Conservation (phyloP, 106 monocot genomes). For the Iris macrosiphon region DNA sequence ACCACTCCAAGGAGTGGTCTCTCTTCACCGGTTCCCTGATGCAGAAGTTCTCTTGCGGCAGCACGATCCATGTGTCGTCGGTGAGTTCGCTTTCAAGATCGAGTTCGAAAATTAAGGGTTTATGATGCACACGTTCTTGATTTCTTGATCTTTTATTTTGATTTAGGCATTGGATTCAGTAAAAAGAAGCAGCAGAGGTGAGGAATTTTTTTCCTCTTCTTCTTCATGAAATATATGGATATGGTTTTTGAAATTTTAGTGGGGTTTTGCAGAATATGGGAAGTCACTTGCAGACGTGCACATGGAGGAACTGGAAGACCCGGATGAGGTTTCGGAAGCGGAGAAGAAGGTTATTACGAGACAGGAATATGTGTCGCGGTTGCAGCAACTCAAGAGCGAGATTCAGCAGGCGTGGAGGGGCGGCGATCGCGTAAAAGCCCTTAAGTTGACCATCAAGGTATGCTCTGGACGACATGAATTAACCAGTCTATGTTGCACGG, state of each 20-base stretch:
- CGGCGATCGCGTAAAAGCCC: constrained; percentile 24
- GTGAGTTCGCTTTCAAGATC: constrained; percentile 16
- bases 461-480: no score
- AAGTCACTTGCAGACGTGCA: constrained; percentile 20
- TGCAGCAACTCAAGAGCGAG: constrained; percentile 31
- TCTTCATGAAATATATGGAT: not conserved
- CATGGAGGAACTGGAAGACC: constrained; percentile 30
- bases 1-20: constrained; percentile 26
- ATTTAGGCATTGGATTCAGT: constrained; percentile 19
- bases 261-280: constrained; percentile 14
- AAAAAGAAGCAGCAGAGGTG: constrained; percentile 15
- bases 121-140: not conserved
- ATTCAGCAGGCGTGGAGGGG: constrained; percentile 26
- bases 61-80: constrained; percentile 14
- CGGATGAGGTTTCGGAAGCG: constrained; percentile 13
- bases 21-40: constrained; percentile 19
- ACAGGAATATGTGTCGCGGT: constrained; percentile 23
- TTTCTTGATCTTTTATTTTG: not conserved
- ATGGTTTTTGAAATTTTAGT: not conserved
- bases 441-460: constrained; percentile 37
- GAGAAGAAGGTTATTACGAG: constrained; percentile 20
- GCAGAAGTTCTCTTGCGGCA: constrained; percentile 26
- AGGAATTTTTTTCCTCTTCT: not conserved
- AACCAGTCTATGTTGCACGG: no score
- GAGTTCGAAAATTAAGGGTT: not conserved